These are phyloP conservation scores for Claviceps africana DNA, from an alignment of 2,329 filamentous ascomycete genomes.

Conservation along the genomic window DNA sequence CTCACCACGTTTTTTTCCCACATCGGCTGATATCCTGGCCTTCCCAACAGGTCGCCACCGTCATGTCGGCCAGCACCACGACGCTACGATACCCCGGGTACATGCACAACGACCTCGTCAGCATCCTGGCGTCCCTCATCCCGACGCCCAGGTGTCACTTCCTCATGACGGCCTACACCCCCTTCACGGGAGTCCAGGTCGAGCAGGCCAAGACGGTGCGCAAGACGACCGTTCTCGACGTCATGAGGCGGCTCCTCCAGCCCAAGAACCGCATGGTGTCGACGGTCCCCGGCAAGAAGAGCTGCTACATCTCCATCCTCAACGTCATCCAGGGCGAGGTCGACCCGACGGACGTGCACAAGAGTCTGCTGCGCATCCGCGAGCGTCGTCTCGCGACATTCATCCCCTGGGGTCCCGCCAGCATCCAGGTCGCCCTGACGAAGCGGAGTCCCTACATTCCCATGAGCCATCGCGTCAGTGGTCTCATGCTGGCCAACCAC, in stretches of 20 bases:
- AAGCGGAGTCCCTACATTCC: slow-evolving; percentile 94
- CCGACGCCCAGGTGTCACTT: slow-evolving; percentile 96
- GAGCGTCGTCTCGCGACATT: slow-evolving; percentile 90
- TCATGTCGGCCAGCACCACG: slow-evolving; percentile 97
- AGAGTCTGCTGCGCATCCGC: slow-evolving; percentile 88
- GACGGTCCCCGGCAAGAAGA: slow-evolving; percentile 86
- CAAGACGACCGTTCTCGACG: slow-evolving; percentile 94
- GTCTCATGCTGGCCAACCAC: slow-evolving; percentile 95
- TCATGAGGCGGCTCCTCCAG: slow-evolving; percentile 89
- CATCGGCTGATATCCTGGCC: too few species aligned
- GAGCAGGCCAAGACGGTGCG: slow-evolving; percentile 95
- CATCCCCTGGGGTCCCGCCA: slow-evolving; percentile 95
- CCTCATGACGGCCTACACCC: slow-evolving; percentile 95
- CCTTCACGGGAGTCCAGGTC: slow-evolving; percentile 90
- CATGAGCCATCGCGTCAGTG: slow-evolving; percentile 86
- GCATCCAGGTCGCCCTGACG: slow-evolving; percentile 91
- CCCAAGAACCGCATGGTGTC: slow-evolving; percentile 99
- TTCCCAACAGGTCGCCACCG: slow-evolving; percentile 59
- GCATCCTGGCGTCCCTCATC: slow-evolving; percentile 89
- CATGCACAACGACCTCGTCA: slow-evolving; percentile 98
- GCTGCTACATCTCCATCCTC: slow-evolving; percentile 96
- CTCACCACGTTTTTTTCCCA: too few species aligned
- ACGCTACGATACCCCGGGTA: slow-evolving; percentile 95
- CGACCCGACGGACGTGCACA: slow-evolving; percentile 95
- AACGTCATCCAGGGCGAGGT: slow-evolving; percentile 99